Evolutionary conservation across 2,329 filamentous ascomycete species (phyloP), one percentile per base, ranked within the genome.

Genomic region (Remersonia thermophila): DNA sequence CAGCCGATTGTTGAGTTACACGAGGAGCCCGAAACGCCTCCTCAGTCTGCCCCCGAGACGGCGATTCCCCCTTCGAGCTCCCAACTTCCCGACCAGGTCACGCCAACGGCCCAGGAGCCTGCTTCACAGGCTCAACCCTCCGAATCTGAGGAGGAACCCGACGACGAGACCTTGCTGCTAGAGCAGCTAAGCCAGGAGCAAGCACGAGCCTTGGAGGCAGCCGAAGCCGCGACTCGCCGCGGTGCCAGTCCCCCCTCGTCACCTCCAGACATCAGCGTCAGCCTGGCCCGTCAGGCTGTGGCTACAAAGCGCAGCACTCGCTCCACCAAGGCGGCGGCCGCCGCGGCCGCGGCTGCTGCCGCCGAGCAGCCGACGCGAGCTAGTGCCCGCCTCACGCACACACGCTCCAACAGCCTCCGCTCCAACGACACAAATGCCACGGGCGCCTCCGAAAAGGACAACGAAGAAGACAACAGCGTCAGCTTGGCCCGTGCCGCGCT

Each of bases 401-500:
- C 45, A 1, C 47, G 51, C 10, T 55, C 54, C 3, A 41, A 40
- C 33, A 56, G 52, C 17, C 13, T 54, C 18, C 44, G 49, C 20
- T 44, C 41, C 30, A 47, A 48, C 33, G 32, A 47, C 33, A 33
- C 41, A 17, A 50, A 44, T 10, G 43, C 48, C 10, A 45, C 43
- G 4, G 33, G 40, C 5, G 47, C 50, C n/a, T 46, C 49, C 13
- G 51, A 53, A 16, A 41, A 41, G 16, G 53, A 47, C 27, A 35
- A 42, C 10, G 43, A 50, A 20, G 46, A 49, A 18, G 53, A 56
- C 32, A 39, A 37, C 26, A 56, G 51, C 33, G 41, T 55, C 30
- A 46, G 42, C 28, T 46, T 57, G 3, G 56, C 56, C n/a, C 49
- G 47, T 23, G 51, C 49, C 4, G 51, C 54, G 9, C 38, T 56